Conservation (phyloP, 2,329 filamentous ascomycete genomes). For the Sphaerostilbella broomeana region DNA sequence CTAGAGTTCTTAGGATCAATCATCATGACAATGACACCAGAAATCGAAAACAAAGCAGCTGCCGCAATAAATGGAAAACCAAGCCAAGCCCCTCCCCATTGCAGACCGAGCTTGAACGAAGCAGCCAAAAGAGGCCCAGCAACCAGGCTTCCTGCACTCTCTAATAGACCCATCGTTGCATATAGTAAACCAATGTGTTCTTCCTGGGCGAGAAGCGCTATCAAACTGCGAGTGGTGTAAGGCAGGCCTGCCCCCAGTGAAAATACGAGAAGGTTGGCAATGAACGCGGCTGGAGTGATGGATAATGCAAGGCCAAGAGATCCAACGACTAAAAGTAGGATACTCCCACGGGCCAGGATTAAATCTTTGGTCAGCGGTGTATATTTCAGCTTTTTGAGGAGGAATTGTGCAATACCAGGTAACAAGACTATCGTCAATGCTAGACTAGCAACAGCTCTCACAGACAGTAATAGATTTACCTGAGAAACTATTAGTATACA, state of each 20-base stretch:
- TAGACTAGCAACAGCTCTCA: slow-evolving; percentile 1
- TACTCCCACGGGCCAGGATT: neutral
- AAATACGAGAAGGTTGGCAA: neutral
- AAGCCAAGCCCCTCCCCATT: slow-evolving; percentile 13
- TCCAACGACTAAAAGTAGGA: slow-evolving; percentile 10
- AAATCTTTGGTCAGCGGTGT: slow-evolving; percentile 2
- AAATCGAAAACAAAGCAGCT: neutral
- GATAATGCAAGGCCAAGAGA: slow-evolving; percentile 1
- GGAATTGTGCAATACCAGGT: slow-evolving; percentile 5
- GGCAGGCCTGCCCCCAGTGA: neutral
- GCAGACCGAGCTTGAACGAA: slow-evolving; percentile 13
- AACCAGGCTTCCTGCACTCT: slow-evolving; percentile 14
- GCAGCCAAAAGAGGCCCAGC: slow-evolving; percentile 17
- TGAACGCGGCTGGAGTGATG: neutral
- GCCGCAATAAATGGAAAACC: slow-evolving; percentile 14
- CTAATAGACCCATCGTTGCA: slow-evolving; percentile 15
- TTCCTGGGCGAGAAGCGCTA: slow-evolving; percentile 14
- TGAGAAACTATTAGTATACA: neutral
- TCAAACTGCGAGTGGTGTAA: slow-evolving; percentile 14
- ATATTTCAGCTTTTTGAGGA: neutral
- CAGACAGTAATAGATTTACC: slow-evolving; percentile 6
- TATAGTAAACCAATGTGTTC: slow-evolving; percentile 15
- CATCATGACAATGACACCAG: too few relatives aligned
- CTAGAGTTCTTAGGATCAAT: too few relatives aligned
- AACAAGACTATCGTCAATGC: neutral